Conservation (phyloP, 768 basidiomycete genomes). For the Amanita polypyramis region DNA sequence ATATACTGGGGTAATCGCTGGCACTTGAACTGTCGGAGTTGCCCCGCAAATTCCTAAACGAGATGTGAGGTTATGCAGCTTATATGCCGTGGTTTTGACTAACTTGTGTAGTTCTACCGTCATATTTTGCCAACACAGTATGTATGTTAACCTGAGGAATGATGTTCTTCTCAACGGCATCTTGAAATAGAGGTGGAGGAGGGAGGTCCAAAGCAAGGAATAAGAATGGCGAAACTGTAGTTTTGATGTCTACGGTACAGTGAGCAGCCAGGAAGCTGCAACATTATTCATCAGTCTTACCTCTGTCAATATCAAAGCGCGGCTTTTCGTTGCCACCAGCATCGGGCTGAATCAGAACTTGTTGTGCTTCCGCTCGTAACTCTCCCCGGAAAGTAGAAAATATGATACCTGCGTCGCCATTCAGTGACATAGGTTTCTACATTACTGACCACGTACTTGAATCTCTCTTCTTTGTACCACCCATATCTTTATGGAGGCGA, state of each 20-base stretch:
- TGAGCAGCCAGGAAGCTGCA: conserved; percentile 6
- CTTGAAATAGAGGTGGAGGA: conserved; percentile 96
- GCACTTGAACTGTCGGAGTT: conserved; percentile 83
- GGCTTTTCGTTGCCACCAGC: conserved; percentile 71
- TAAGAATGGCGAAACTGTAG: conserved; percentile 79
- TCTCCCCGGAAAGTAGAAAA: conserved; percentile 94
- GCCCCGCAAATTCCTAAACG: conserved; percentile 70
- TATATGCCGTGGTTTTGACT: conserved; percentile 8
- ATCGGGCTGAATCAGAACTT: conserved; percentile 78
- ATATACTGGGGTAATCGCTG: conserved; percentile 85
- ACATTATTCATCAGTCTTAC: conserved; percentile 30
- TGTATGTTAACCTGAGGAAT: conserved; percentile 95
- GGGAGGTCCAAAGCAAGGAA: conserved; percentile 95
- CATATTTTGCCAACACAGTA: conserved; percentile 86
- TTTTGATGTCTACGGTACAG: conserved; percentile 63
- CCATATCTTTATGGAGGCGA: conserved; percentile 83
- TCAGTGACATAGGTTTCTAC: background rate
- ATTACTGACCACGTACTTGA: conserved; percentile 53
- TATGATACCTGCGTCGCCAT: conserved; percentile 55
- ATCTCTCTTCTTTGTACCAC: conserved; percentile 85
- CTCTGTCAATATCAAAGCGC: conserved; percentile 89
- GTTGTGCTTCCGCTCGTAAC: conserved; percentile 86
- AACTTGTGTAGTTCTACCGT: conserved; percentile 84
- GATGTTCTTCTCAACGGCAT: conserved; percentile 94
- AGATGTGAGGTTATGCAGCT: conserved; percentile 5